phyloP scores from a whole-genome alignment of 768 basidiomycete species.

The Lentinula guzmanii region DNA sequence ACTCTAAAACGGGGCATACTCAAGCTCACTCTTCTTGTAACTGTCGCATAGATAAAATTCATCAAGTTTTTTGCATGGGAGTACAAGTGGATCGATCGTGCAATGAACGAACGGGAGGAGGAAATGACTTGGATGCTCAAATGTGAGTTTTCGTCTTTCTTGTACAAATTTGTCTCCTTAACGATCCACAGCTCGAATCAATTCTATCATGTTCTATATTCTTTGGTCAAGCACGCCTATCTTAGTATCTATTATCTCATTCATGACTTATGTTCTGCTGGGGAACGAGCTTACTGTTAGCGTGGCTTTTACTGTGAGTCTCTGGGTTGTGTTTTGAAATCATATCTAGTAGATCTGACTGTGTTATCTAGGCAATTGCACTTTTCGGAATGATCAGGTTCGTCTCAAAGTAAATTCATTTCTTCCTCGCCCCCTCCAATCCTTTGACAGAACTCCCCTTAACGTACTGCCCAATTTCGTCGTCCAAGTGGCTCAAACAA shows the following conservation, averaged over 20 bases:
- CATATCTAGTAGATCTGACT: background rate
- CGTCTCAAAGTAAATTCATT: slow-evolving; percentile 4
- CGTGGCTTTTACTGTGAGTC: slow-evolving; percentile 74
- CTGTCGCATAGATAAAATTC: slow-evolving; percentile 48
- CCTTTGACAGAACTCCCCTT: slow-evolving; percentile 47
- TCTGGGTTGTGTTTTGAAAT: background rate
- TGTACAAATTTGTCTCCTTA: background rate
- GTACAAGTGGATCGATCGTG: slow-evolving; percentile 65
- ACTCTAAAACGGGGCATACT: background rate
- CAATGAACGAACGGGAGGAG: slow-evolving; percentile 52
- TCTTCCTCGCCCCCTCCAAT: background rate
- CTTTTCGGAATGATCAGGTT: slow-evolving; percentile 82
- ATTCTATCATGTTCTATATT: slow-evolving; percentile 62
- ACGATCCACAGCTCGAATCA: slow-evolving; percentile 49
- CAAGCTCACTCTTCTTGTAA: background rate
- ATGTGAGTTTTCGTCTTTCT: slow-evolving; percentile 27
- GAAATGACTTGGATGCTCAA: slow-evolving; percentile 80
- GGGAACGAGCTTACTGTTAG: slow-evolving; percentile 73
- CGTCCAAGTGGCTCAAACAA: slow-evolving; percentile 68
- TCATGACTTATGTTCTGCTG: slow-evolving; percentile 65
- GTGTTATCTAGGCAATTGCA: slow-evolving; percentile 52
- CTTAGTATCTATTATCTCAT: slow-evolving; percentile 73
- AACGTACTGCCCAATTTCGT: slow-evolving; percentile 79
- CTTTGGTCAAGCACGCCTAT: slow-evolving; percentile 78
- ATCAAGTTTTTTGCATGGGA: slow-evolving; percentile 87